These are phyloP conservation scores for Dryas integrifolia DNA, from an alignment of 331 rosid genomes.

Conservation along the genomic window DNA sequence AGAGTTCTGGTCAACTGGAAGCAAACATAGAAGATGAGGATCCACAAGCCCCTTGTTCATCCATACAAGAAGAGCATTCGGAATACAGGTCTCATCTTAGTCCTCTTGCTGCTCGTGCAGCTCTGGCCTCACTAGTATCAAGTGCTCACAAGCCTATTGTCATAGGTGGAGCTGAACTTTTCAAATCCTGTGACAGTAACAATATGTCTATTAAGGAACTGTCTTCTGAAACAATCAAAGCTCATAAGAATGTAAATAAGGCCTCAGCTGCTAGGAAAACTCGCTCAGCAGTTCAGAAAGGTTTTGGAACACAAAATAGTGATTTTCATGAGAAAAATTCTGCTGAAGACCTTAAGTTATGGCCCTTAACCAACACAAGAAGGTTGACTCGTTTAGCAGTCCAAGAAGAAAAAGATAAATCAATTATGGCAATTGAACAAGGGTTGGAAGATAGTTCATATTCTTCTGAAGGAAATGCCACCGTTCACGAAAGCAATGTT, in stretches of 20 bases:
- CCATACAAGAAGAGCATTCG: constrained; percentile 19
- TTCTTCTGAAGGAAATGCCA: constrained; percentile 9
- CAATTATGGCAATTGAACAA: not conserved
- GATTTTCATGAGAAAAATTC: not conserved
- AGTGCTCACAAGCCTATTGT: constrained; percentile 5
- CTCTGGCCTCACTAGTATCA: constrained; percentile 27
- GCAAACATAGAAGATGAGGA: constrained; percentile 2
- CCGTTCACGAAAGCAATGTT: not conserved
- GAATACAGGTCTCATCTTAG: constrained; percentile 21
- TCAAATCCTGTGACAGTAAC: constrained; percentile 9
- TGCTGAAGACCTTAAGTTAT: constrained; percentile 13
- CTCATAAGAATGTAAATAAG: not conserved
- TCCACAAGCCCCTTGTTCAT: constrained; percentile 7
- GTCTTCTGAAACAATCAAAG: constrained; percentile 8
- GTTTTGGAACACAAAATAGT: constrained; percentile 11
- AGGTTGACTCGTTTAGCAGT: constrained; percentile 14
- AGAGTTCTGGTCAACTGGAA: constrained; percentile 7
- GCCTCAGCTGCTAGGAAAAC: constrained; percentile 10
- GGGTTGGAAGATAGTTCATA: constrained; percentile 2
- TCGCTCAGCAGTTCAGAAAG: not conserved
- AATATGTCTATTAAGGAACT: not conserved
- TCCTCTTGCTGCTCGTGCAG: constrained; percentile 29
- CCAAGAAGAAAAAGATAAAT: constrained; percentile 6
- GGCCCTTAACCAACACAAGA: not conserved
- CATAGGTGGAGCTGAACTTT: constrained; percentile 23